Conservation (phyloP, 78 protist genomes). For the Dictyostelium citrinum region DNA sequence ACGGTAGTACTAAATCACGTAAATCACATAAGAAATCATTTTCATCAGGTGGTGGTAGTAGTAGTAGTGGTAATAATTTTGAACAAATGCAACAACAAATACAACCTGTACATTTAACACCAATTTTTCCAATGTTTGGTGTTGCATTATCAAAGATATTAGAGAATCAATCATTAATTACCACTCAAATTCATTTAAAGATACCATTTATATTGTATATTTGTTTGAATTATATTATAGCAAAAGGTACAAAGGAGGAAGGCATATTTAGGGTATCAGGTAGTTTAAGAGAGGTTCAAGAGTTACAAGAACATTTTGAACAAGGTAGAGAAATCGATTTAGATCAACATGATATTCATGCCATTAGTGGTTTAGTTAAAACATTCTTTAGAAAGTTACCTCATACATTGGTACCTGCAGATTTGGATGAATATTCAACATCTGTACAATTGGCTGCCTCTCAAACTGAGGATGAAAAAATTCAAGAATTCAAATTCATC, state of each 20-base stretch:
- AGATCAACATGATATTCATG: slow-evolving; percentile 42
- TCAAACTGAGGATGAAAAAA: slow-evolving; percentile 66
- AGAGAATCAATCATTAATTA: not conserved
- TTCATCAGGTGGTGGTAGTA: not conserved
- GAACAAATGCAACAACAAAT: not conserved
- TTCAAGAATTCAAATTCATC: slow-evolving; percentile 53
- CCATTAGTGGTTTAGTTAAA: slow-evolving; percentile 58
- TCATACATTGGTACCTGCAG: not conserved
- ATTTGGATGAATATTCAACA: slow-evolving; percentile 53
- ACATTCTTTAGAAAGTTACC: slow-evolving; percentile 57
- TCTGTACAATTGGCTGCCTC: slow-evolving; percentile 31
- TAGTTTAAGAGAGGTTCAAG: slow-evolving; percentile 20
- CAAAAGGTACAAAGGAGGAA: slow-evolving; percentile 22
- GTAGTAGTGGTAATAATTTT: not conserved
- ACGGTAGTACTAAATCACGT: not conserved
- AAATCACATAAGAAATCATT: slow-evolving; percentile 22
- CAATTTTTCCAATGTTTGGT: slow-evolving; percentile 44
- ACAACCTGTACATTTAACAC: not conserved
- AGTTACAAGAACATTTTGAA: slow-evolving; percentile 3
- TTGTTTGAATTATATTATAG: slow-evolving; percentile 13
- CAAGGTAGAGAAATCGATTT: slow-evolving; percentile 37
- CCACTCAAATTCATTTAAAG: not conserved
- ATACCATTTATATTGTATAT: slow-evolving; percentile 26
- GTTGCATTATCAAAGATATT: slow-evolving; percentile 5
- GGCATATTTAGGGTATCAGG: slow-evolving; percentile 58